phyloP scores from a whole-genome alignment of 441 rosid genomes.

The Omphalea diandra region DNA sequence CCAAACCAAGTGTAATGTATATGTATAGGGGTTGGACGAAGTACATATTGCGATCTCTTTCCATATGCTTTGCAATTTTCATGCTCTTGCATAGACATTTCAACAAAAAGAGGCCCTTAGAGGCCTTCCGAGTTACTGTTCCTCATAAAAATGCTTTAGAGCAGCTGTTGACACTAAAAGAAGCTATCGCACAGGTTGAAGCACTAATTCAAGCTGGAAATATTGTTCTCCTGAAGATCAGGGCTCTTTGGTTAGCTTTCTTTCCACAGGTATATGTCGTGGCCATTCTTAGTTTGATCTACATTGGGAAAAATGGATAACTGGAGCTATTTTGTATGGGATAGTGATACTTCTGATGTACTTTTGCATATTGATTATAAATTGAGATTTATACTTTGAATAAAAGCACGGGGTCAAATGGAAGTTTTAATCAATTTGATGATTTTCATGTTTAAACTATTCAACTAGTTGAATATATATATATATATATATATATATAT shows the following conservation, averaged over 20 bases:
- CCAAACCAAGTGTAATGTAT: constrained; percentile 17
- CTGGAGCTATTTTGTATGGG: background rate
- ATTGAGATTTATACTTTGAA: background rate
- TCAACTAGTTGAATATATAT: background rate
- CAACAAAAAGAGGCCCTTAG: constrained; percentile 49
- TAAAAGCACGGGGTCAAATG: background rate
- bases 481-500: too few species aligned
- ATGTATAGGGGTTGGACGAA: constrained; percentile 68
- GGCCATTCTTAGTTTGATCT: constrained; percentile 16
- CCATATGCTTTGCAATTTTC: constrained; percentile 43
- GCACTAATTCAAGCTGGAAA: constrained; percentile 72
- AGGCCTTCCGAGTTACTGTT: constrained; percentile 56
- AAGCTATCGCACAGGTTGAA: constrained; percentile 64
- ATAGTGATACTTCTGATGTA: background rate
- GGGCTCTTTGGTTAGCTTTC: constrained; percentile 77
- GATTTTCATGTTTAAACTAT: background rate
- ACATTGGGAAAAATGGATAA: background rate
- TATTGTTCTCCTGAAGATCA: constrained; percentile 72
- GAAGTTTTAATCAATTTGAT: background rate
- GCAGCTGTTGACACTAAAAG: constrained; percentile 78
- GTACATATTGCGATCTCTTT: constrained; percentile 56
- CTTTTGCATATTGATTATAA: background rate
- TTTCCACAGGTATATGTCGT: constrained; percentile 63
- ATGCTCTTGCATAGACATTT: constrained; percentile 64
- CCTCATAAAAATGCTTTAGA: constrained; percentile 83